These are phyloP conservation scores for Populus hybrid DNA, from an alignment of 441 rosid species.

Conservation along the genomic window DNA sequence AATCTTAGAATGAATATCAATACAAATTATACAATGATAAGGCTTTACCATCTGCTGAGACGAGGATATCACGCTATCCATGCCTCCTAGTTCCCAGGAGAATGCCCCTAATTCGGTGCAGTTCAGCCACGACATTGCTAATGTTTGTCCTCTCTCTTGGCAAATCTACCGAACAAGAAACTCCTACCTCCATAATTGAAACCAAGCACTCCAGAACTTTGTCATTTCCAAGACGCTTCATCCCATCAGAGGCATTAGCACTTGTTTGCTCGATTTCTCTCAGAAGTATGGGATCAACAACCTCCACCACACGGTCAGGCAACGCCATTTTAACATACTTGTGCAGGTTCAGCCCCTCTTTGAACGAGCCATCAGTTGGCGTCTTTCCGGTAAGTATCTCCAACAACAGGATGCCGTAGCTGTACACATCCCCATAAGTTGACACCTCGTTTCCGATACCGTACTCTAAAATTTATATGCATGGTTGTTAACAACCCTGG, in stretches of 20 bases:
- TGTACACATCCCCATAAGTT: neutral
- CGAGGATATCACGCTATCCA: no score
- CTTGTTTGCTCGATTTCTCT: neutral
- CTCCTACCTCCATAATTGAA: neutral
- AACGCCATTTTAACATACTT: neutral
- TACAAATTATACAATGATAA: no score
- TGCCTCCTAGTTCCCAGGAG: neutral
- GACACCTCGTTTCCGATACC: no score
- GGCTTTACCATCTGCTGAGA: no score
- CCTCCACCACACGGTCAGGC: neutral
- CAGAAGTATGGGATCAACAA: neutral
- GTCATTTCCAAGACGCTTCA: neutral
- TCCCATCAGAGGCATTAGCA: neutral
- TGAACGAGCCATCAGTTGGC: neutral
- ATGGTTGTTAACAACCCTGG: no score
- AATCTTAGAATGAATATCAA: no score
- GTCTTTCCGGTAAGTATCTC: neutral
- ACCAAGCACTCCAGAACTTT: neutral
- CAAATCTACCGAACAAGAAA: neutral
- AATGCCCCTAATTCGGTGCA: neutral
- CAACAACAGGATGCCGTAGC: neutral
- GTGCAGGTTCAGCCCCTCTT: neutral
- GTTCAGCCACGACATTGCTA: neutral
- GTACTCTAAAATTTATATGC: no score
- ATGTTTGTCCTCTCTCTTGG: neutral